Evolutionary conservation across 257 asterid genomes (phyloP), one percentile per base, ranked within the genome.

Genomic region (Cordia subcordata): DNA sequence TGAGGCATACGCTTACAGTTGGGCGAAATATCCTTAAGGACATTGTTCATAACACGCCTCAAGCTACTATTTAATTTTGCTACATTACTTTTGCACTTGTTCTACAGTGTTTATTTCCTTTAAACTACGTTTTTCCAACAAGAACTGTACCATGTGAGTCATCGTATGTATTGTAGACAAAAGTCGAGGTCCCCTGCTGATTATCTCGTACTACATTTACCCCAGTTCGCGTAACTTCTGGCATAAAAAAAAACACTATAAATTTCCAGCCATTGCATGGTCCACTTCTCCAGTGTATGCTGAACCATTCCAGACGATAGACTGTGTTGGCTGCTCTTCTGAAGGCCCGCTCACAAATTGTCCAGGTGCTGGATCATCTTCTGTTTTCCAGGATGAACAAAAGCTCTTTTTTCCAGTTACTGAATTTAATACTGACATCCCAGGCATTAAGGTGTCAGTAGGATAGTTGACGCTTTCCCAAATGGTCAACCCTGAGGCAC

Each of bases 181-280:
- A 21, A 55, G 39, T 49, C 19, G 47, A 54, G 10, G 64, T 61
- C 56, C 69, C 77, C 40, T 23, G 38, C 47, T 56, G 52, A 21
- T n/a, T n/a, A n/a, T 66, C 69, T 55, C 8, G 68, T 20, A 11
- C 45, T 11, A 61, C 1, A 8, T 19, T 53, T 20, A 70, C 39
- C 21, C 65, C 69, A 51, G 19, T 23, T 10, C n/a, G 52, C 32
- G 64, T 63, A 64, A 13, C 65, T 65, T 46, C 44, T 23, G 1
- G 2, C 18, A 6, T 10, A 0, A 4, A 40, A 53, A 6, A 53
- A 57, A 5, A 66, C 12, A 15, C 77, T 72, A 50, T 32, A 55
- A 72, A 72, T 49, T 49, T 51, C 68, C 11, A n/a, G 45, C 77
- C 77, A 56, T 56, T 56, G 72, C 72, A 72, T 59, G 70, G 65